Evolutionary conservation across 1,284 basidiomycete genomes (phyloP).

Genomic region (Cryptococcus floricola): DNA sequence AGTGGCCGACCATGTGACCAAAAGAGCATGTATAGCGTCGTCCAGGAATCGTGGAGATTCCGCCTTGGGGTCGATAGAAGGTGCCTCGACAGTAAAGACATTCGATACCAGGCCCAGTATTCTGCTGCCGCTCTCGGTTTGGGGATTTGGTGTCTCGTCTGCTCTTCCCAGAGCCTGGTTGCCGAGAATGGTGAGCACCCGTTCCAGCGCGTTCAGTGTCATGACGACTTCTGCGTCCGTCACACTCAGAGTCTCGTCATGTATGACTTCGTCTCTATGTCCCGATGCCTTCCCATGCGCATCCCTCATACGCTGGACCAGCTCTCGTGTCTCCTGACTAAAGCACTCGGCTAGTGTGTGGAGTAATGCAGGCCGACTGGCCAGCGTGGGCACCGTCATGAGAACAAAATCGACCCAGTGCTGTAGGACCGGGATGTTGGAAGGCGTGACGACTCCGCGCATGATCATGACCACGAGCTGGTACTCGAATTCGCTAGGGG

Average conservation of each 20-base stretch:
- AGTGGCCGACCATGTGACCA: constrained; percentile 39
- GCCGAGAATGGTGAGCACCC: constrained; percentile 63
- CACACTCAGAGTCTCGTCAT: constrained; percentile 42
- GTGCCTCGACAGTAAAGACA: constrained; percentile 47
- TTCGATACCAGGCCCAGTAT: constrained; percentile 48
- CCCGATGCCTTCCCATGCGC: constrained; percentile 27
- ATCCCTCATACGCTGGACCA: constrained; percentile 48
- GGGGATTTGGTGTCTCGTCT: constrained; percentile 42
- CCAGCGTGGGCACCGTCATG: constrained; percentile 79
- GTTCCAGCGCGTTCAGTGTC: constrained; percentile 76
- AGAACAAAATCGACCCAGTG: constrained; percentile 97
- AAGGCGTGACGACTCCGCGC: constrained; percentile 67
- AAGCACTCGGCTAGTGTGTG: constrained; percentile 75
- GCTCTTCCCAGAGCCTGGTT: constrained; percentile 13
- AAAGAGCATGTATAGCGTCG: constrained; percentile 33
- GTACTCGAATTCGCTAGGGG: constrained; percentile 28
- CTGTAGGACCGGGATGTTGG: constrained; percentile 76
- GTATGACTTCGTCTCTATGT: constrained; percentile 40
- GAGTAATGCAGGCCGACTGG: constrained; percentile 63
- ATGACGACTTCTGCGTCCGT: constrained; percentile 81
- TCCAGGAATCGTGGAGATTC: constrained; percentile 32
- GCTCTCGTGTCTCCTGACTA: constrained; percentile 65
- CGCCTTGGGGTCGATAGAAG: constrained; percentile 17
- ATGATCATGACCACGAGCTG: constrained; percentile 70
- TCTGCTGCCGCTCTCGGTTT: constrained; percentile 52